A percentile compares a stretch with the other conserved stretches of the same genome.
phyloP scores from a whole-genome alignment of 805 yeast genomes.

The Candida sakaeoensis region DNA sequence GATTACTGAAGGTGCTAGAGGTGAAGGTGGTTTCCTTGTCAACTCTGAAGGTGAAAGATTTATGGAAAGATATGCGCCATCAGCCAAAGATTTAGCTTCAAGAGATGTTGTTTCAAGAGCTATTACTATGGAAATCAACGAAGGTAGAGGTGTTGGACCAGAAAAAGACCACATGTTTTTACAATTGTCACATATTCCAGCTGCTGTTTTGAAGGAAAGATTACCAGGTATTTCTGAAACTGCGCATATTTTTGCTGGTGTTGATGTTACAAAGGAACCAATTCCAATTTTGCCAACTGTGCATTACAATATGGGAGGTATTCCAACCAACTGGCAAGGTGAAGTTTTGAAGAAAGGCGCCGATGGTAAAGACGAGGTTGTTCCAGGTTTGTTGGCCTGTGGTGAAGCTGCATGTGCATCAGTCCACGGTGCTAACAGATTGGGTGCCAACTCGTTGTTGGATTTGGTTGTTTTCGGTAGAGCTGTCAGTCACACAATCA shows the following conservation, averaged over 20 bases:
- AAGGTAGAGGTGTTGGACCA: constrained; percentile 99
- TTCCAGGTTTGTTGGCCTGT: constrained; percentile 93
- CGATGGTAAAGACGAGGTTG: constrained; percentile 84
- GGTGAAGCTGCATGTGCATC: constrained; percentile 99
- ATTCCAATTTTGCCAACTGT: constrained; percentile 98
- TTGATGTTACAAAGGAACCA: constrained; percentile 98
- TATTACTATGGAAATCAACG: constrained; percentile 97
- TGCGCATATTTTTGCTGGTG: constrained; percentile 98
- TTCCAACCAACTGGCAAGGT: constrained; percentile 97
- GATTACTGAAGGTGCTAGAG: constrained; percentile 99
- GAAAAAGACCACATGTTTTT: constrained; percentile 91
- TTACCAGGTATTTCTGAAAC: constrained; percentile 99
- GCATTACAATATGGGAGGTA: constrained; percentile 99
- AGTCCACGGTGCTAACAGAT: constrained; percentile 98
- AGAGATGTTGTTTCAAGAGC: constrained; percentile 99
- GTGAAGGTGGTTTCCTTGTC: constrained; percentile 97
- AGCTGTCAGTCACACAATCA: constrained; percentile 92
- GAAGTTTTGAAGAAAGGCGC: constrained; percentile 84
- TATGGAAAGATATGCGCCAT: constrained; percentile 99
- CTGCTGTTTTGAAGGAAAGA: constrained; percentile 89
- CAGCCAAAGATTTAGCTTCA: constrained; percentile 97
- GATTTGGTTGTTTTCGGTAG: constrained; percentile 98
- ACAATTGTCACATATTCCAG: constrained; percentile 93
- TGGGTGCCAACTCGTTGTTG: constrained; percentile 96
- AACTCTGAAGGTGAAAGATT: constrained; percentile 99